Evolutionary conservation across 2,329 filamentous ascomycete genomes (phyloP).

Genomic region (Bipolaris sorokiniana): DNA sequence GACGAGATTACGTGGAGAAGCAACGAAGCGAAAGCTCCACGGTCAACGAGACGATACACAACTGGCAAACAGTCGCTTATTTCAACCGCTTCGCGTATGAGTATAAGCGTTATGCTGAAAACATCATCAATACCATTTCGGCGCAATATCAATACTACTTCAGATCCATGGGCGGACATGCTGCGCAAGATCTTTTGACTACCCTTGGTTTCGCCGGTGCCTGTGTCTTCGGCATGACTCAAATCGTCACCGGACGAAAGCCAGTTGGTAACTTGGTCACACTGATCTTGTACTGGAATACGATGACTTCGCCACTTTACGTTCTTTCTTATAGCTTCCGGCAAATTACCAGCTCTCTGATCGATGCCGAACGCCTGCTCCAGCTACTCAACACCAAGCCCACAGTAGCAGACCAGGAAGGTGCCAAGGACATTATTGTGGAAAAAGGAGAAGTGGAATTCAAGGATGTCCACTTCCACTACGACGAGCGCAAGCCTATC

Average conservation of each 20-base stretch:
- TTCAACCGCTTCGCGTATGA: constrained; percentile 66
- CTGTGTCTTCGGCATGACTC: constrained; percentile 60
- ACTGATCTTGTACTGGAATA: constrained; percentile 68
- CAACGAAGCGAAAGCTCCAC: constrained; percentile 59
- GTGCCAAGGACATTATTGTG: constrained; percentile 51
- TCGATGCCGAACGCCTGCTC: constrained; percentile 69
- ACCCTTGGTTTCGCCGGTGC: constrained; percentile 57
- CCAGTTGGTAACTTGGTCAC: constrained; percentile 68
- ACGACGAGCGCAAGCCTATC: constrained; percentile 60
- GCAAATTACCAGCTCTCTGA: constrained; percentile 59
- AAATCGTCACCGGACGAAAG: constrained; percentile 57
- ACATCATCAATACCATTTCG: constrained; percentile 47
- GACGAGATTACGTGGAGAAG: constrained; percentile 51
- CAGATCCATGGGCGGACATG: constrained; percentile 41
- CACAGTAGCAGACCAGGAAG: constrained; percentile 55
- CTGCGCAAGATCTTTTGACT: constrained; percentile 56
- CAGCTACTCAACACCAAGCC: constrained; percentile 65
- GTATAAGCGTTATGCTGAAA: constrained; percentile 55
- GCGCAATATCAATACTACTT: constrained; percentile 44
- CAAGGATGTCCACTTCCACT: constrained; percentile 61
- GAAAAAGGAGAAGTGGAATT: constrained; percentile 60
- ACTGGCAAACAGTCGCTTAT: constrained; percentile 65
- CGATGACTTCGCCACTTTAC: constrained; percentile 56
- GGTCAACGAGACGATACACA: constrained; percentile 64
- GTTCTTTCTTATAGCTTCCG: constrained; percentile 58